These are phyloP conservation scores for Quercus aquifolioides DNA, from an alignment of 306 rosid genomes.

Conservation along the genomic window DNA sequence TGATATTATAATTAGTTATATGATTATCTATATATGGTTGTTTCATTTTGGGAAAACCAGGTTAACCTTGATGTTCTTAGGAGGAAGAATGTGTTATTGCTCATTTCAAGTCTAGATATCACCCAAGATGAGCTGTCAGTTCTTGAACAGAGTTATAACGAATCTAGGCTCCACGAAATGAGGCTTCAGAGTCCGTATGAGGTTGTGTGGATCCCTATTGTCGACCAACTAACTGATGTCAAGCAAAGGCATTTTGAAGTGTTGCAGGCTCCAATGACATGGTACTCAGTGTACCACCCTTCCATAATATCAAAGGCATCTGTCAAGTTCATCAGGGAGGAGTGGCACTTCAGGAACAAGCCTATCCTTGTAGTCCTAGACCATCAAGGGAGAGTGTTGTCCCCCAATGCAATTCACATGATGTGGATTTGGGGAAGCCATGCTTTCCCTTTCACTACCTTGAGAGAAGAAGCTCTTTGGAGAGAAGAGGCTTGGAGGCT, in stretches of 20 bases:
- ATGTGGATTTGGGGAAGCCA: slow-evolving; percentile 73
- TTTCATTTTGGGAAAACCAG: not conserved
- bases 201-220: slow-evolving; percentile 57
- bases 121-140: slow-evolving; percentile 17
- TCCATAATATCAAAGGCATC: slow-evolving; percentile 48
- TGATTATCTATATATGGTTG: not conserved
- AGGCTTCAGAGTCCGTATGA: slow-evolving; percentile 31
- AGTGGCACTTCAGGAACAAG: slow-evolving; percentile 58
- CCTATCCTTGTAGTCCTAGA: slow-evolving; percentile 63
- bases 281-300: slow-evolving; percentile 54
- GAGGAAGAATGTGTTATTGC: not conserved
- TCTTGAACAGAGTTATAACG: slow-evolving; percentile 57
- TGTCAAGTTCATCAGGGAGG: slow-evolving; percentile 35
- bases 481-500: slow-evolving; percentile 60
- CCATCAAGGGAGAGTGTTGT: slow-evolving; percentile 53
- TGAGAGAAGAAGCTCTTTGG: slow-evolving; percentile 59
- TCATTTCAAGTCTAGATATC: not conserved
- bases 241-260: slow-evolving; percentile 35
- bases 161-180: slow-evolving; percentile 35
- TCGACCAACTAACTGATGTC: slow-evolving; percentile 38
- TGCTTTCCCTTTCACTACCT: slow-evolving; percentile 61
- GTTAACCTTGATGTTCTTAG: not conserved
- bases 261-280: slow-evolving; percentile 27
- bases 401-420: slow-evolving; percentile 72
- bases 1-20: too few species aligned